phyloP scores from a whole-genome alignment of 768 basidiomycete species.

The Pisolithus microcarpus region DNA sequence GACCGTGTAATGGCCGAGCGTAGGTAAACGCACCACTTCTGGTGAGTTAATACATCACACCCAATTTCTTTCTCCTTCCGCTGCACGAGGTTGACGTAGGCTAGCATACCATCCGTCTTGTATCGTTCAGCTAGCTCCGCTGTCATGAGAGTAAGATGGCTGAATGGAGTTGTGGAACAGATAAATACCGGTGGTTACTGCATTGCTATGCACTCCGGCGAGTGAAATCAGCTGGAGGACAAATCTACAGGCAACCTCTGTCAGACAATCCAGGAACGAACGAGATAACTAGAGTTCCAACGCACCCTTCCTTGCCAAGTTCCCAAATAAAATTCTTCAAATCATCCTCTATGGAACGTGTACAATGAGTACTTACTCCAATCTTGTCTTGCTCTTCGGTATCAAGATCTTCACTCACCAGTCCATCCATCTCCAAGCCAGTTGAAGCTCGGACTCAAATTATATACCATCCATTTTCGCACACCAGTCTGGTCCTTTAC shows the following conservation, averaged over 20 bases:
- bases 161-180: background rate
- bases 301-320: conserved; percentile 78
- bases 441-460: conserved; percentile 90
- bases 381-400: background rate
- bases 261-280: background rate
- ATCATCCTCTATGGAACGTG: conserved; percentile 43
- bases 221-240: conserved; percentile 86
- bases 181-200: conserved; percentile 60
- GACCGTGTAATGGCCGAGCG: background rate
- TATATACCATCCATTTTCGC: conserved; percentile 80
- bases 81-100: conserved; percentile 85
- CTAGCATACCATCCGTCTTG: conserved; percentile 87
- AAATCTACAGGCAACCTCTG: conserved; percentile 44
- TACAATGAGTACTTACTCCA: background rate
- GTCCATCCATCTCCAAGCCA: conserved; percentile 81
- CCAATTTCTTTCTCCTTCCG: conserved; percentile 83
- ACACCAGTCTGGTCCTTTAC: conserved; percentile 62
- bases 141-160: conserved; percentile 15
- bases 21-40: conserved; percentile 65
- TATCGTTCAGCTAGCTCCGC: conserved; percentile 75
- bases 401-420: conserved; percentile 29
- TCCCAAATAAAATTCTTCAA: conserved; percentile 88
- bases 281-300: background rate
- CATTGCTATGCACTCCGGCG: conserved; percentile 83
- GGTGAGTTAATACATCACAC: conserved; percentile 87